phyloP scores from a whole-genome alignment of 192 early-diverging fungal genomes.

The Diversispora epigaea region DNA sequence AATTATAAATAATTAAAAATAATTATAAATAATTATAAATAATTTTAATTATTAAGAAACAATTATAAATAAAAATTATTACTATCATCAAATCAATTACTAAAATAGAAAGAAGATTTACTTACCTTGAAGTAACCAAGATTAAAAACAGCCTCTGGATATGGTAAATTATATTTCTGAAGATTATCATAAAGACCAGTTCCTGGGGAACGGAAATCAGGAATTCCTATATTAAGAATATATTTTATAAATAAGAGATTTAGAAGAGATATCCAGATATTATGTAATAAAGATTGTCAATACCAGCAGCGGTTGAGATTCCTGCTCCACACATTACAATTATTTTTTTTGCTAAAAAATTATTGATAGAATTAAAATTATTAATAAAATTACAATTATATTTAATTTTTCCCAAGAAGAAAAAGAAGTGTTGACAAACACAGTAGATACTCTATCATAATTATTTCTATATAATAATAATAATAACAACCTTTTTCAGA shows the following conservation, averaged over 20 bases:
- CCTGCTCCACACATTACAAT: constrained; percentile 94
- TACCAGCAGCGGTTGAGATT: constrained; percentile 72
- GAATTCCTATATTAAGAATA: constrained; percentile 60
- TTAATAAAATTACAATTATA: too few relatives aligned
- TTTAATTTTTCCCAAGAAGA: too few relatives aligned
- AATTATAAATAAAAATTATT: neutral
- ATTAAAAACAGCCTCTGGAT: constrained; percentile 94
- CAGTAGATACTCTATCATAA: neutral
- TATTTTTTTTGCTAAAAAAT: constrained; percentile 56
- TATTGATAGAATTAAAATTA: too few relatives aligned
- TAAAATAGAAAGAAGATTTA: neutral
- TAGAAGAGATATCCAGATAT: neutral
- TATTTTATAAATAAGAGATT: neutral
- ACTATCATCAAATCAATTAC: neutral
- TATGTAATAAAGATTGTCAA: neutral
- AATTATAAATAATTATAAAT: constrained; percentile 20
- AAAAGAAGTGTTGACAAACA: too few relatives aligned
- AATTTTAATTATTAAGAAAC: neutral
- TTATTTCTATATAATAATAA: neutral
- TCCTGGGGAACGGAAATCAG: constrained; percentile 89
- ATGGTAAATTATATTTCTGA: constrained; percentile 83
- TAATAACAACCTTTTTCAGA: constrained; percentile 40
- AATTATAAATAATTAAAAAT: neutral
- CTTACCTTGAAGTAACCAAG: constrained; percentile 80
- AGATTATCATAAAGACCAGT: constrained; percentile 94